Percentiles rank a stretch among this genome's conserved stretches.
phyloP scores from a whole-genome alignment of 768 basidiomycete genomes.

The Auricularia sp. region DNA sequence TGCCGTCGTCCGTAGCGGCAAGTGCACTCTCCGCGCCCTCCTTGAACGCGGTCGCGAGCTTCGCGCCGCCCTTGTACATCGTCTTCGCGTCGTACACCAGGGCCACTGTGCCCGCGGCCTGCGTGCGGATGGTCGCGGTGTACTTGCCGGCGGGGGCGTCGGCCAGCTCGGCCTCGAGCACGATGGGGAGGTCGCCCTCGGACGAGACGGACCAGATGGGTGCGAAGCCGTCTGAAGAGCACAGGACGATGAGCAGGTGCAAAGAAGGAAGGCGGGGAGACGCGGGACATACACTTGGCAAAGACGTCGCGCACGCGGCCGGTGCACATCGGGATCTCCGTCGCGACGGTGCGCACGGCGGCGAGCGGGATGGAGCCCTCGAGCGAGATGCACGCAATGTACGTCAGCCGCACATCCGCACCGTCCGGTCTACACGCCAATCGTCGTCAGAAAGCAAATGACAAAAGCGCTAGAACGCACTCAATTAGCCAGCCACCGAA shows the following conservation, averaged over 20 bases:
- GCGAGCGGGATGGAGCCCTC: neutral
- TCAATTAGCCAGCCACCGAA: neutral
- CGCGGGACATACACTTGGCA: neutral
- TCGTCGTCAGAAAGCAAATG: neutral
- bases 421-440: neutral
- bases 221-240: too few relatives aligned
- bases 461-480: neutral
- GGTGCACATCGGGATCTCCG: slow-evolving; percentile 1
- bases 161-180: neutral
- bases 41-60: neutral
- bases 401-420: neutral
- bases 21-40: neutral
- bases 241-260: neutral
- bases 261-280: neutral
- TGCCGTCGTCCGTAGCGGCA: neutral
- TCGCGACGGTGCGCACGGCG: neutral
- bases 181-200: neutral
- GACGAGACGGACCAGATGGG: too few relatives aligned
- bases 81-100: neutral
- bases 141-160: neutral
- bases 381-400: neutral
- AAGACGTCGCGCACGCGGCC: slow-evolving; percentile 1
- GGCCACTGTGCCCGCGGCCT: neutral
- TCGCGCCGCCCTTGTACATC: neutral
- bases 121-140: neutral